phyloP scores from a whole-genome alignment of 1,284 basidiomycete species.

The Cutaneotrichosporon mucoides region DNA sequence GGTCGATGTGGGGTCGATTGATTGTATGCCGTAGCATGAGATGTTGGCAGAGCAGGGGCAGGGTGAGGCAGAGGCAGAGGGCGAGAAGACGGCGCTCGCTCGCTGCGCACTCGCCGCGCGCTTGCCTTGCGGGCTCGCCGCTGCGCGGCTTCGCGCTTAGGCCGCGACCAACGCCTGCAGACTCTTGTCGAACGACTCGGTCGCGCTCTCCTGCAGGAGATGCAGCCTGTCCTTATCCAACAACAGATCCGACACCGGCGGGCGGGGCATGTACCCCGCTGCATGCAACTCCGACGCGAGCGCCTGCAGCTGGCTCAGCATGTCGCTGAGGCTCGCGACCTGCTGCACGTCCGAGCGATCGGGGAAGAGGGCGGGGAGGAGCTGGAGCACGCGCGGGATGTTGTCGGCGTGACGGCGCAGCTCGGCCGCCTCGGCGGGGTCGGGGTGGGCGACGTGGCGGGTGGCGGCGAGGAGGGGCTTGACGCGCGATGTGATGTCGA shows the following conservation, averaged over 20 bases:
- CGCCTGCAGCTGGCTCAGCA: slow-evolving; percentile 37
- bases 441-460: slow-evolving; percentile 20
- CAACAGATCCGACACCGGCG: slow-evolving; percentile 30
- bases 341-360: slow-evolving; percentile 34
- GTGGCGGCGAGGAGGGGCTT: slow-evolving; percentile 31
- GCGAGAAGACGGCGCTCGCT: no score
- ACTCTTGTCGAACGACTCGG: slow-evolving; percentile 30
- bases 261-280: slow-evolving; percentile 32
- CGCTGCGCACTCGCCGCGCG: not conserved
- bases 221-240: slow-evolving; percentile 44
- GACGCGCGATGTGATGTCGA: slow-evolving; percentile 30
- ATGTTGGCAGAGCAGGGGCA: no score
- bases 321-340: slow-evolving; percentile 37
- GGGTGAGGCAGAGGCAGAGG: no score
- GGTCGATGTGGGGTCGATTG: no score
- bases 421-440: slow-evolving; percentile 49
- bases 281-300: slow-evolving; percentile 28
- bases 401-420: slow-evolving; percentile 60
- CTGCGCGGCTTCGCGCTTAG: not conserved
- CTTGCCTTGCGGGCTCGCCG: not conserved
- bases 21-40: no score
- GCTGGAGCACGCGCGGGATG: slow-evolving; percentile 63
- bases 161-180: slow-evolving; percentile 3
- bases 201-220: slow-evolving; percentile 39
- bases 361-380: slow-evolving; percentile 63